A percentile compares a stretch with the other conserved stretches of the same genome.
Conservation (phyloP, 2,329 filamentous ascomycete species). For the Paraphaeosphaeria sporulosa region DNA sequence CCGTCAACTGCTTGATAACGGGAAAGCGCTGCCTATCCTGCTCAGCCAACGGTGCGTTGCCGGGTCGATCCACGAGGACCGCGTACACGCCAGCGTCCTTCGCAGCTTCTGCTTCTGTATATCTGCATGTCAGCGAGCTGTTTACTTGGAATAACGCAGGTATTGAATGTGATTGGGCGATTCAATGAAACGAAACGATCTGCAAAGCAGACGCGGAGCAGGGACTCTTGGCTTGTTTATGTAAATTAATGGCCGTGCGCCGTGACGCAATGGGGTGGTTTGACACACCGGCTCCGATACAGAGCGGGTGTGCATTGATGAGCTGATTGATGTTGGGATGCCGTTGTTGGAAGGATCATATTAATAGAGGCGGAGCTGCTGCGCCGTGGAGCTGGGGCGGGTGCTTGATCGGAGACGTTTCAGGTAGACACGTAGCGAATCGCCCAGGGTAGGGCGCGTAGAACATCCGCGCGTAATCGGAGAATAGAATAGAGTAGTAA, state of each 20-base stretch:
- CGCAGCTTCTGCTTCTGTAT: constrained; percentile 55
- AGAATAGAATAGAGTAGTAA: constrained; percentile 2
- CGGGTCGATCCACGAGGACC: constrained; percentile 65
- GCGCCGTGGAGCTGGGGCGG: constrained; percentile 14
- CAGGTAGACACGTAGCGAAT: constrained; percentile 20
- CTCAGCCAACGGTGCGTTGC: constrained; percentile 67
- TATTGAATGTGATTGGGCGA: constrained; percentile 11
- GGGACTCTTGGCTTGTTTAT: constrained; percentile 2
- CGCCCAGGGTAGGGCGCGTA: constrained; percentile 9
- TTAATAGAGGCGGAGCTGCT: constrained; percentile 22
- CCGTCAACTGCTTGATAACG: constrained; percentile 44
- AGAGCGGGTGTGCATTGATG: constrained; percentile 1
- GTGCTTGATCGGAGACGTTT: constrained; percentile 25
- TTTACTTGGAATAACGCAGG: constrained; percentile 4
- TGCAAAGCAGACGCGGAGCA: constrained; percentile 6
- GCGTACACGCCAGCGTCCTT: constrained; percentile 52
- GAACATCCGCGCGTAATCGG: constrained; percentile 1
- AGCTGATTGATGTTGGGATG: constrained; percentile 12
- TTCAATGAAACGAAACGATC: constrained; percentile 4
- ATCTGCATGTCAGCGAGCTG: constrained; percentile 24
- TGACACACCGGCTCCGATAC: neutral
- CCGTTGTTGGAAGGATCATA: constrained; percentile 18
- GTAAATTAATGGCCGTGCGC: constrained; percentile 14
- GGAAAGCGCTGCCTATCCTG: constrained; percentile 30
- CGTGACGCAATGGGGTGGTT: constrained; percentile 11